A percentile compares a stretch with the other conserved stretches of the same genome.
phyloP scores from a whole-genome alignment of 805 yeast species.

The Millerozyma miso region DNA sequence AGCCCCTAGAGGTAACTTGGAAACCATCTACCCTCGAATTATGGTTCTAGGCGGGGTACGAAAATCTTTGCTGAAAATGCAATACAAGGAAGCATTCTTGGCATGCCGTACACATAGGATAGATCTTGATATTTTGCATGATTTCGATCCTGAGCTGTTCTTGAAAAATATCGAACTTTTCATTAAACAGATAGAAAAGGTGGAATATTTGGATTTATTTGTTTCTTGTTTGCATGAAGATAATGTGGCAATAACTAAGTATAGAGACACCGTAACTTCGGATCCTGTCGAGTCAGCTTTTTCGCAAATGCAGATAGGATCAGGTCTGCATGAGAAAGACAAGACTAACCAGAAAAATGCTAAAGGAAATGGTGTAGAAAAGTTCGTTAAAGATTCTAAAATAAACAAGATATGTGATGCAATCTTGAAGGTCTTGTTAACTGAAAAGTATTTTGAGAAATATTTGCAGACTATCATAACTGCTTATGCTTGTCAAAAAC shows the following conservation, averaged over 20 bases:
- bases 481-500: constrained; percentile 87
- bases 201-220: constrained; percentile 80
- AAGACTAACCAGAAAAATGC: constrained; percentile 35
- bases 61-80: constrained; percentile 50
- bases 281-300: constrained; percentile 10
- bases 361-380: constrained; percentile 21
- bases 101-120: constrained; percentile 89
- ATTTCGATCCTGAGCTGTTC: constrained; percentile 74
- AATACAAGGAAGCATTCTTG: constrained; percentile 70
- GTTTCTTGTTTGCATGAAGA: constrained; percentile 82
- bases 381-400: constrained; percentile 49
- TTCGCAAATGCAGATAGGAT: constrained; percentile 17
- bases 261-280: constrained; percentile 58
- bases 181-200: constrained; percentile 62
- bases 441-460: constrained; percentile 47
- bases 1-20: constrained; percentile 95
- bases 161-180: constrained; percentile 59
- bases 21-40: constrained; percentile 88
- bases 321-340: constrained; percentile 32
- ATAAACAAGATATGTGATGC: constrained; percentile 75
- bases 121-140: constrained; percentile 84
- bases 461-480: constrained; percentile 80
- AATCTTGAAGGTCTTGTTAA: constrained; percentile 52
- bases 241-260: constrained; percentile 78
- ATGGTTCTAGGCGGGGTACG: constrained; percentile 86